Base-by-base conservation (phyloP, 768 basidiomycete genomes). In the Phaeotremella skinneri region DNA sequence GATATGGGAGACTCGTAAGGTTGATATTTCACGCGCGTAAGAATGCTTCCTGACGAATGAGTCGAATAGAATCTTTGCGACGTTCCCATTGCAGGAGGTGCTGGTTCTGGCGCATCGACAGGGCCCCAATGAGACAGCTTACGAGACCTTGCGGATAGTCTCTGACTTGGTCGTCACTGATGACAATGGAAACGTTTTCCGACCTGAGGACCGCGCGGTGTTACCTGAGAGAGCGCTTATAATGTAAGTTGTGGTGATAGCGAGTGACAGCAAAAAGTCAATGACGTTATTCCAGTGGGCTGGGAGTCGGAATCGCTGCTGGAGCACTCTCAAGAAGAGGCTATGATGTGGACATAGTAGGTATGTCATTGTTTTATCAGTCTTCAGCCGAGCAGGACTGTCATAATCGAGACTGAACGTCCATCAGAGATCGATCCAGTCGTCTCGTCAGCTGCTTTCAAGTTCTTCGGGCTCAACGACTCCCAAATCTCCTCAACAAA, bases 41-140 rank as follows among this genome's bases (percentile, higher is more conserved):
- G 41, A 4, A 29, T 4, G n/a, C 55, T 48, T 13, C 7, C 17
- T 17, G 34, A 7, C 7, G 34, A 21, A 6, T 47, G n/a, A 5
- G 3, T 1, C n/a, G n/a, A n/a, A 21, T 34, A 88, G 89, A 1
- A 86, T 93, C 48, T 94, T 94, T 72, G 82, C 80, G 21, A 82
- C 91, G 0, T 97, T 97, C 72, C 81, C 88, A 4, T 73, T 96
- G 17, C 93, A 97, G 74, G 94, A 97, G 72, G 89, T 87, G 1
- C 86, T 81, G 14, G 83, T 89, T 9, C 76, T 97, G 29, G 83
- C 87, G 13, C 81, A 85, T 59, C 83, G 81, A 48, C 81, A 83
- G 0, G 68, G 59, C 27, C 21, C 52, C 14, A 54, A 48, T 16
- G 64, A 66, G 20, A 59, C 61, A 16, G 26, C 37, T 68, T 2